These are phyloP conservation scores for Polygonum maritimum DNA, from an alignment of 148 eudicot genomes.

Conservation along the genomic window DNA sequence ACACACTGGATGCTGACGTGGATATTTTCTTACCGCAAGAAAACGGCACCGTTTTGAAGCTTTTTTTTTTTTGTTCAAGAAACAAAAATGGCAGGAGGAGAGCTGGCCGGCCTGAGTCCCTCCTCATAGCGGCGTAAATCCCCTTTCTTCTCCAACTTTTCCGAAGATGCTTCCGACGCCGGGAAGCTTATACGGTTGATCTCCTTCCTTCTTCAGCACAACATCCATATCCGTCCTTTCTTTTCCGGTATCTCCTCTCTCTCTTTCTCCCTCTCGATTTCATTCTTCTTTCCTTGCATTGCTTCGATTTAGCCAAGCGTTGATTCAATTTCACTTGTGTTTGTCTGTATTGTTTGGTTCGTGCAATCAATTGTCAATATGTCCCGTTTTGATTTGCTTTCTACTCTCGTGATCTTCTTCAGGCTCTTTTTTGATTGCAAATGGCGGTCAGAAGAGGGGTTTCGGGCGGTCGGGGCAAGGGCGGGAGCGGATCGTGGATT, in stretches of 20 bases:
- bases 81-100: neutral
- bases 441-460: constrained; percentile 52
- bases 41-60: neutral
- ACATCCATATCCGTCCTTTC: neutral
- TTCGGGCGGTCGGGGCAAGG: constrained; percentile 19
- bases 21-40: neutral
- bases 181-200: neutral
- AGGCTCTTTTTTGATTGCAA: constrained; percentile 9
- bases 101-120: neutral
- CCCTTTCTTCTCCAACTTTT: neutral
- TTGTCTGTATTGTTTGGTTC: neutral
- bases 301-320: neutral
- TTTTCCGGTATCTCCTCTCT: neutral
- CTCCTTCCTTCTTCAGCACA: neutral
- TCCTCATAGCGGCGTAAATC: neutral
- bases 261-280: neutral
- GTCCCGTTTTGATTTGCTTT: neutral
- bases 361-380: neutral
- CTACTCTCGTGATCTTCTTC: neutral
- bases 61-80: neutral
- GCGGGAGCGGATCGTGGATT: constrained; percentile 38
- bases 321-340: neutral
- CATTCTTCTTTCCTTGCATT: neutral
- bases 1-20: constrained; percentile 4
- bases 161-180: constrained; percentile 7